These are phyloP conservation scores for Penium margaritaceum DNA, from an alignment of 139 green algal genomes.

Conservation along the genomic window DNA sequence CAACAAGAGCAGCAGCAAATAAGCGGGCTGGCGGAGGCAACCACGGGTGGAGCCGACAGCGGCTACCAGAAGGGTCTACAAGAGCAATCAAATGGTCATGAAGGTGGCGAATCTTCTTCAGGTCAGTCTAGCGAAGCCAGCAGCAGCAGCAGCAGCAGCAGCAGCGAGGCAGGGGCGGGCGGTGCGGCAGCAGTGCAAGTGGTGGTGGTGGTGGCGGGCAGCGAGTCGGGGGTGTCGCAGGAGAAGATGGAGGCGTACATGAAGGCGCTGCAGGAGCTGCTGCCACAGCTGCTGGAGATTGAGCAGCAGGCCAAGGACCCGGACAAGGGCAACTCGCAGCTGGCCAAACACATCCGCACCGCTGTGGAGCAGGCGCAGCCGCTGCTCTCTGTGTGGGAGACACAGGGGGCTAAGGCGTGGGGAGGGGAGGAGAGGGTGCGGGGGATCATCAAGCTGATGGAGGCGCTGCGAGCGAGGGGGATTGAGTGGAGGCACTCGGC, in stretches of 20 bases:
- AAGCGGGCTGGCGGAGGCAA: too few species aligned
- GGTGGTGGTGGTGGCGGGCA: neutral
- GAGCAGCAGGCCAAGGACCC: neutral
- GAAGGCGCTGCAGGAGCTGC: neutral
- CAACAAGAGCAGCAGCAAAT: too few species aligned
- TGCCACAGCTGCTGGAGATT: neutral
- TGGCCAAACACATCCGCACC: neutral
- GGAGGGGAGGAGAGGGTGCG: neutral
- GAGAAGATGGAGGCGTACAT: neutral
- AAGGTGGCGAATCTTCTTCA: too few species aligned
- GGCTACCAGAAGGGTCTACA: too few species aligned
- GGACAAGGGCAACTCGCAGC: neutral
- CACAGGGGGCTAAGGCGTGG: neutral
- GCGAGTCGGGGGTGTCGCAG: neutral
- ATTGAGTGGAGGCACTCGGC: neutral
- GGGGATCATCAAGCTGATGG: constrained; percentile 1
- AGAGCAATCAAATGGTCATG: too few species aligned
- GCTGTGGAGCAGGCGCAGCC: neutral
- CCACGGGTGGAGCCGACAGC: too few species aligned
- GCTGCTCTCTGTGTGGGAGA: neutral
- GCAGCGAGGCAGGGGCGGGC: neutral
- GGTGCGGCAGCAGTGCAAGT: neutral
- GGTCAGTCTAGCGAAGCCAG: neutral
- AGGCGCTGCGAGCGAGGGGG: neutral
- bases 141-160: neutral